Percentiles rank a stretch among this genome's conserved stretches.
Evolutionary conservation across 1,139 yeast species (phyloP).

Genomic region (Yamadazyma dushanensis): DNA sequence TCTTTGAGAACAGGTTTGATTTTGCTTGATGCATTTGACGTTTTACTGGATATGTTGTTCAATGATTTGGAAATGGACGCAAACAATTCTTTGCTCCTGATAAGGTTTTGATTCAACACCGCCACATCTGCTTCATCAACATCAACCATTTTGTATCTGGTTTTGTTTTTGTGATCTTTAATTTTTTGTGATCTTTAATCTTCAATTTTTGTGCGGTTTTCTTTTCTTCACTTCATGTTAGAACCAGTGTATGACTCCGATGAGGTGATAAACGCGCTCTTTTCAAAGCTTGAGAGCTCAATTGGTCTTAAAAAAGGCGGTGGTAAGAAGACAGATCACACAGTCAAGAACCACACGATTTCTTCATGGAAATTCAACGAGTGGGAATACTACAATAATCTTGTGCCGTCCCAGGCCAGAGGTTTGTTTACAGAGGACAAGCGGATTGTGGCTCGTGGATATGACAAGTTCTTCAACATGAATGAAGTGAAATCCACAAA

Average conservation of each 20-base stretch:
- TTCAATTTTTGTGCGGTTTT: neutral
- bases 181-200: neutral
- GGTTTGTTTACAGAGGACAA: conserved; percentile 70
- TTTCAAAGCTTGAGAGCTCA: conserved; percentile 17
- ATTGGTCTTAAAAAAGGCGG: conserved; percentile 25
- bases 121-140: conserved; percentile 84
- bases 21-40: conserved; percentile 61
- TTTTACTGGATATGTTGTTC: conserved; percentile 52
- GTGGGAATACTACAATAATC: conserved; percentile 71
- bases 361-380: conserved; percentile 81
- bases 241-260: neutral
- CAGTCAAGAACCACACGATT: conserved; percentile 18
- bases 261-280: neutral
- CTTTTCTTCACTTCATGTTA: neutral
- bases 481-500: conserved; percentile 60
- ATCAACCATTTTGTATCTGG: conserved; percentile 42
- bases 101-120: conserved; percentile 72
- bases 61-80: conserved; percentile 57
- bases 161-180: neutral
- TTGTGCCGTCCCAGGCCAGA: conserved; percentile 72
- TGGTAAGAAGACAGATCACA: conserved; percentile 19
- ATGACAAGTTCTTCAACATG: conserved; percentile 89
- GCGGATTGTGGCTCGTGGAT: conserved; percentile 76
- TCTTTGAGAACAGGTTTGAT: conserved; percentile 71
- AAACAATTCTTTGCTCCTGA: conserved; percentile 59